Evolutionary conservation across 345 rosid species (phyloP), one percentile per base, ranked within the genome.

Genomic region (Sonneratia alba): DNA sequence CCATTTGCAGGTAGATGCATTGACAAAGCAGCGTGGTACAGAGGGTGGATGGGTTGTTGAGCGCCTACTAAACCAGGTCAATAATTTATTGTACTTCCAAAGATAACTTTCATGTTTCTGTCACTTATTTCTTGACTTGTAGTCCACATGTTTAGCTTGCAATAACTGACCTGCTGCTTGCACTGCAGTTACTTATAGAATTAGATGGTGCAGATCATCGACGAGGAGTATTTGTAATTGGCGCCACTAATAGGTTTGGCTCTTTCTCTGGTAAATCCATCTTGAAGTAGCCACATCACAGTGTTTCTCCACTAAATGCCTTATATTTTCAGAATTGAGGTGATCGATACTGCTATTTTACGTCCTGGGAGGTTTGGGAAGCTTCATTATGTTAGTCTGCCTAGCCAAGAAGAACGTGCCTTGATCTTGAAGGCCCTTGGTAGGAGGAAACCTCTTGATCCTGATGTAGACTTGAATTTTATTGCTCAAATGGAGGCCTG

Each of bases 361-460:
- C 87, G 99, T 70, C 97, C 99, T 21, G 98, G 99, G 72, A 84
- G 99, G 80, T 95, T 95, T 66, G 98, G 99, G 61, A 90, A 89
- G 77, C 96, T 85, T 77, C 87, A 90, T 43, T 86, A 86, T 64
- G 96, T 92, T 53, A 91, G 96, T 56, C 86, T 95, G 45, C 99
- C 99, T 37, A 87, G 77, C 15, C 77, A 93, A 6, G 88, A 87
- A 48, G 91, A 89, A 79, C 96, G 97, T 7, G 93, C 86, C 59
- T 80, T 85, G 81, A 92, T 95, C 79, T 78, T 95, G 61, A 83
- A 88, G 77, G 92, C 99, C 24, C 85, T 88, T 21, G 83, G 90
- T 21, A 87, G 84, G 82, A 87, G 85, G 75, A 92, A 87, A 72
- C 97, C 93, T 14, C 75, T 95, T 68, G 97, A 95, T 77, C 74